A percentile compares a stretch with the other conserved stretches of the same genome.
These are phyloP conservation scores for Flaveria trinervia DNA, from an alignment of 129 eudicot genomes.

Conservation along the genomic window DNA sequence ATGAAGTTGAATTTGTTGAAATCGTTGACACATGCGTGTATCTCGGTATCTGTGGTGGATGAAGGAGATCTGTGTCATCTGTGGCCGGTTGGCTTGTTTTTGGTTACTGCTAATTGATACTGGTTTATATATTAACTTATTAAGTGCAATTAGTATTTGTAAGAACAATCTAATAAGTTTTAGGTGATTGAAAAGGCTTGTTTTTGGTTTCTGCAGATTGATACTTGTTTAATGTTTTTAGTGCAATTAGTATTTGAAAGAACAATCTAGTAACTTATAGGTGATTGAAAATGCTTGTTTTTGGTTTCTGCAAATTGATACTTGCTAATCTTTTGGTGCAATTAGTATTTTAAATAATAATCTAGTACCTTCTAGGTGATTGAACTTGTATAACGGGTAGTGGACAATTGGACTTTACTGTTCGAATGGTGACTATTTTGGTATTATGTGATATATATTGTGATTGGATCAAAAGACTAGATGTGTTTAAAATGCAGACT, in stretches of 20 bases:
- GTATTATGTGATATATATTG: background rate
- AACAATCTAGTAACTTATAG: background rate
- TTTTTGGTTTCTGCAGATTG: background rate
- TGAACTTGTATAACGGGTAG: background rate
- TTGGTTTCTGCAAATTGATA: background rate
- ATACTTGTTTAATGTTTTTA: background rate
- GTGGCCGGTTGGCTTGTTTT: background rate
- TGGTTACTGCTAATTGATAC: background rate
- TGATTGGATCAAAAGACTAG: background rate
- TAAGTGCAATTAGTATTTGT: background rate
- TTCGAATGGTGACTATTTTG: background rate
- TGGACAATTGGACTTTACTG: background rate
- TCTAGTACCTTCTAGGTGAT: background rate
- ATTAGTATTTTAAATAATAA: background rate
- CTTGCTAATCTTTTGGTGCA: background rate
- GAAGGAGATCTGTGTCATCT: constrained; percentile 3
- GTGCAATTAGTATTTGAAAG: constrained; percentile 1
- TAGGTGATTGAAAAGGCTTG: no score
- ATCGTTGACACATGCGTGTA: background rate
- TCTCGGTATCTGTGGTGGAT: background rate
- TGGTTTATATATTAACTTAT: background rate
- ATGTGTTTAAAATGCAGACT: background rate
- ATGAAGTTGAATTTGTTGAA: constrained; percentile 8
- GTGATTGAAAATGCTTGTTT: no score
- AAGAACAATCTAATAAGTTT: background rate